phyloP scores from a whole-genome alignment of 768 basidiomycete species.

The Serendipita sp. region DNA sequence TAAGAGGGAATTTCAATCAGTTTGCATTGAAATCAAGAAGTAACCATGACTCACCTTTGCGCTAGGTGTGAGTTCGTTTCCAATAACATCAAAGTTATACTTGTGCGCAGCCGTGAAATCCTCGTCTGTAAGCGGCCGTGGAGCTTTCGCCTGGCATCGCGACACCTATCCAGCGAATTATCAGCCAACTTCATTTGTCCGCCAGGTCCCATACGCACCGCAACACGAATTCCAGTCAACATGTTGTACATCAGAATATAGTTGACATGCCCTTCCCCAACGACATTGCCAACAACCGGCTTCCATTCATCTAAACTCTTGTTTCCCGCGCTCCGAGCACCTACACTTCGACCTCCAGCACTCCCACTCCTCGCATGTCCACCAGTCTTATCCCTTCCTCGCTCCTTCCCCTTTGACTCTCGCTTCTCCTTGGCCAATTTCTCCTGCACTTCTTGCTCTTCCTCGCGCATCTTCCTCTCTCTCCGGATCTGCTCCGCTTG shows the following conservation, averaged over 20 bases:
- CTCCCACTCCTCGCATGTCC: conserved; percentile 11
- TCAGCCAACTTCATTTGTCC: neutral
- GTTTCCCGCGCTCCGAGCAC: conserved; percentile 7
- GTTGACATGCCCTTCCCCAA: conserved; percentile 97
- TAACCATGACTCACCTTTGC: conserved; percentile 25
- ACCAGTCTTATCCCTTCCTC: conserved; percentile 14
- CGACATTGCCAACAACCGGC: conserved; percentile 82
- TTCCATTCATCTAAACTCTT: conserved; percentile 29
- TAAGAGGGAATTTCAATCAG: conserved; percentile 21
- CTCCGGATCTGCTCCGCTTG: conserved; percentile 77
- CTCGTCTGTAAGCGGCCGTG: conserved; percentile 64
- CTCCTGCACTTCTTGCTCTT: conserved; percentile 44
- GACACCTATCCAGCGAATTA: conserved; percentile 50
- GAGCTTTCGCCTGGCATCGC: conserved; percentile 89
- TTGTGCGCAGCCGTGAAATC: conserved; percentile 87
- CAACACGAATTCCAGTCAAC: conserved; percentile 95
- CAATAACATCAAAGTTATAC: conserved; percentile 91
- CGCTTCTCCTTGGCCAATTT: conserved; percentile 19
- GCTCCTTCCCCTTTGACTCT: conserved; percentile 16
- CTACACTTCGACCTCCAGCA: neutral
- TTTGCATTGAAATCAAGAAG: neutral
- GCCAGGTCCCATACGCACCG: conserved; percentile 33
- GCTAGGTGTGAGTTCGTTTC: conserved; percentile 95
- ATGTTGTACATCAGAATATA: conserved; percentile 99
- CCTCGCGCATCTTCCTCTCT: conserved; percentile 64